phyloP scores from a whole-genome alignment of 441 rosid species.

The Populus hybrid region DNA sequence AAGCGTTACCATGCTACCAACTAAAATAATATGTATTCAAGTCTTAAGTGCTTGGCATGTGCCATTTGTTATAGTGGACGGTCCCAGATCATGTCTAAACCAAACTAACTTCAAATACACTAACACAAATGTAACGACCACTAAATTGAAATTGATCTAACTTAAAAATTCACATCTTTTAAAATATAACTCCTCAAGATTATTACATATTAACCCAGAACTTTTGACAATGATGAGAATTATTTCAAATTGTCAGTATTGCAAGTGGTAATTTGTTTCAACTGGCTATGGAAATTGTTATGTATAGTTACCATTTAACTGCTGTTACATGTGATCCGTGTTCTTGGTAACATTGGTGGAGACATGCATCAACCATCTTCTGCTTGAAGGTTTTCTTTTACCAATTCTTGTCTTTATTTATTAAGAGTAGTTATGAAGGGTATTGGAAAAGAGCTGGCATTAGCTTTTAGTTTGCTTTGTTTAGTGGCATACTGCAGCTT shows the following conservation, averaged over 20 bases:
- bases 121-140: not conserved
- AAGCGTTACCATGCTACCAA: not conserved
- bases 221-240: too few species aligned
- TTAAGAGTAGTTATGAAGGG: not conserved
- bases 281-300: too few species aligned
- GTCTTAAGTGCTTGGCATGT: not conserved
- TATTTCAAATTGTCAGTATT: too few species aligned
- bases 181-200: not conserved
- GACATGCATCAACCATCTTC: too few species aligned
- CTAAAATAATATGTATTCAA: not conserved
- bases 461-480: not conserved
- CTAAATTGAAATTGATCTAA: not conserved
- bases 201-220: not conserved
- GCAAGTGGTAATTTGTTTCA: too few species aligned
- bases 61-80: not conserved
- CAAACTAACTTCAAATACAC: not conserved
- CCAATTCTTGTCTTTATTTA: not conserved
- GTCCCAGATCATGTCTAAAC: not conserved
- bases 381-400: too few species aligned
- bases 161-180: too few species aligned
- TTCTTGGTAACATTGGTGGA: not conserved
- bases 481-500: not conserved
- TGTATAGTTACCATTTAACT: not conserved
- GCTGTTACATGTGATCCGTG: not conserved
- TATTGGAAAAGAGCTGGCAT: not conserved